These are phyloP conservation scores for Salix arbutifolia DNA, from an alignment of 345 rosid genomes.

Conservation along the genomic window DNA sequence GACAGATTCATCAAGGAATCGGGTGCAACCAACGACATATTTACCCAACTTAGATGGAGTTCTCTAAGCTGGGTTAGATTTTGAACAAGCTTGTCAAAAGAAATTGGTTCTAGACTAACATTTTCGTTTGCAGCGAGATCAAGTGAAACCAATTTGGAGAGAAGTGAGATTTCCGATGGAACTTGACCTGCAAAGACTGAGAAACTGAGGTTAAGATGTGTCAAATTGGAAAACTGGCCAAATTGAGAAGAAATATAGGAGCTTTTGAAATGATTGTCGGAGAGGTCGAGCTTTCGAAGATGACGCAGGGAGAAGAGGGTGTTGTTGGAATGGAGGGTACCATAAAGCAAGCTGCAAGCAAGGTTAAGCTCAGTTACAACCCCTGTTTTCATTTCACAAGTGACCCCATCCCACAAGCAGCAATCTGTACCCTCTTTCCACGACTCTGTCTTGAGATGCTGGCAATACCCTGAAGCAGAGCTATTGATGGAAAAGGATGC, in stretches of 20 bases:
- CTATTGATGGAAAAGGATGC: too few relatives aligned
- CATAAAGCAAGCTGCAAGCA: too few relatives aligned
- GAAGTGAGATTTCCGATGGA: too few relatives aligned
- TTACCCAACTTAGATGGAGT: not conserved
- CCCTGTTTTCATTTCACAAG: too few relatives aligned
- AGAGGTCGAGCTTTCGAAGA: slow-evolving; percentile 25
- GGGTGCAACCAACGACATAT: slow-evolving; percentile 5
- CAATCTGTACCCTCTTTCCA: too few relatives aligned
- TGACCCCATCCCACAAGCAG: too few relatives aligned
- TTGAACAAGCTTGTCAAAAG: not conserved
- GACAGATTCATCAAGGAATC: too few relatives aligned
- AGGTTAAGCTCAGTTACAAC: too few relatives aligned
- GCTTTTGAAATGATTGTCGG: slow-evolving; percentile 15
- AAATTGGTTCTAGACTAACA: not conserved
- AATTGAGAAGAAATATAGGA: slow-evolving; percentile 9
- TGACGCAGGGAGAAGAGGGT: slow-evolving; percentile 18
- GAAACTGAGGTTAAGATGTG: not conserved
- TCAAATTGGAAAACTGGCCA: not conserved
- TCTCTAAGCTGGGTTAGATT: not conserved
- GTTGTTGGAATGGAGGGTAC: slow-evolving; percentile 1
- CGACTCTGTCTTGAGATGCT: too few relatives aligned
- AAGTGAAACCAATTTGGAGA: slow-evolving; percentile 5
- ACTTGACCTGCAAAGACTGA: too few relatives aligned
- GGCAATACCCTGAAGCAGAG: too few relatives aligned
- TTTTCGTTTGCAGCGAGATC: not conserved